Evolutionary conservation across 2,329 filamentous ascomycete species (phyloP).

Genomic region (Aspergillus niger): DNA sequence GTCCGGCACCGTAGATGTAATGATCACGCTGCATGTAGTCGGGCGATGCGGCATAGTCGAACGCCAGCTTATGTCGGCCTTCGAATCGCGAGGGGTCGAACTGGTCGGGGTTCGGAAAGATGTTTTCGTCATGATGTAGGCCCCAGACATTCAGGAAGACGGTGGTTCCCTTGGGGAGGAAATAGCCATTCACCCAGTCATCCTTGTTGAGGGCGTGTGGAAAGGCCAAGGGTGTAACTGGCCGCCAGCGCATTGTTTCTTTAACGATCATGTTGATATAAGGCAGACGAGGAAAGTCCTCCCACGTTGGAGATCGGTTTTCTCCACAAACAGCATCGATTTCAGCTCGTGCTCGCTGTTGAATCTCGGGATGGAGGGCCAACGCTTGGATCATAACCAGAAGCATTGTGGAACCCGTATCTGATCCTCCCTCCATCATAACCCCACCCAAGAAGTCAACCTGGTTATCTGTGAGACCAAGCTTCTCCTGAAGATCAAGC

Average conservation of each 20-base stretch:
- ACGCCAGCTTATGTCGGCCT: conserved; percentile 33
- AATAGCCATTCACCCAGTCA: conserved; percentile 45
- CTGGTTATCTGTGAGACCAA: conserved; percentile 40
- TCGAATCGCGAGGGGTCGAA: conserved; percentile 32
- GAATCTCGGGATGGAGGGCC: conserved; percentile 15
- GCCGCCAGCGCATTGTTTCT: conserved; percentile 60
- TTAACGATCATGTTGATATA: conserved; percentile 57
- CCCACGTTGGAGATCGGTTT: conserved; percentile 51
- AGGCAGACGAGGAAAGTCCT: conserved; percentile 26
- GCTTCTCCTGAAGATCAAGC: conserved; percentile 10
- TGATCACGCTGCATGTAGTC: conserved; percentile 37
- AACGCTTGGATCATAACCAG: conserved; percentile 31
- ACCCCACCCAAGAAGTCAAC: conserved; percentile 39
- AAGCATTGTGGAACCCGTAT: conserved; percentile 45
- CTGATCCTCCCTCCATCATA: conserved; percentile 38
- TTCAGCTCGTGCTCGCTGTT: conserved; percentile 48
- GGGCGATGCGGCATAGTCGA: conserved; percentile 37
- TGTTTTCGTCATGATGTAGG: conserved; percentile 31
- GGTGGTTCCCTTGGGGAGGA: conserved; percentile 49
- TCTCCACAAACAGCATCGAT: conserved; percentile 54
- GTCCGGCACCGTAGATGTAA: conserved; percentile 28
- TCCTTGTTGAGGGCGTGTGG: conserved; percentile 30
- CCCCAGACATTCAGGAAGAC: conserved; percentile 55
- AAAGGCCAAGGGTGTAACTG: conserved; percentile 27
- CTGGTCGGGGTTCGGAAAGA: conserved; percentile 22